These are phyloP conservation scores for Boletus pseudopeckii DNA, from an alignment of 768 basidiomycete genomes.

Conservation along the genomic window DNA sequence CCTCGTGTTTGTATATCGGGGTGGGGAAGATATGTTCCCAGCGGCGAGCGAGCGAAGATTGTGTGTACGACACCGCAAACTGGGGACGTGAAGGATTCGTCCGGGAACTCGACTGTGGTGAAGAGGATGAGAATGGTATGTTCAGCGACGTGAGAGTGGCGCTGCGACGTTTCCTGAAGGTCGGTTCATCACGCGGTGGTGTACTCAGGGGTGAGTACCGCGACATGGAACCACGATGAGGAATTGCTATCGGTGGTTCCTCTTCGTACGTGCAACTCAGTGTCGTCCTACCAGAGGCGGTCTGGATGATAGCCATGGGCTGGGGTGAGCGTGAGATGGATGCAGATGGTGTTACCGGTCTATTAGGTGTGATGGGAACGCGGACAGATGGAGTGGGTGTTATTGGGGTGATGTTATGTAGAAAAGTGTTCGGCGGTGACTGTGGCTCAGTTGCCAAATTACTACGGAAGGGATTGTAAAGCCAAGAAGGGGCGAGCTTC, in stretches of 20 bases:
- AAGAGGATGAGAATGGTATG: conserved; percentile 48
- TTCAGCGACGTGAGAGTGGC: conserved; percentile 35
- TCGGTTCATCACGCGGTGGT: conserved; percentile 66
- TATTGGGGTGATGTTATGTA: conserved; percentile 34
- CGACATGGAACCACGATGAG: conserved; percentile 46
- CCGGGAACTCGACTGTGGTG: conserved; percentile 34
- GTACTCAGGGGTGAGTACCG: conserved; percentile 65
- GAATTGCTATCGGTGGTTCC: conserved; percentile 39
- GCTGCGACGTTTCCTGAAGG: conserved; percentile 52
- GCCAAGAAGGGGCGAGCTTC: conserved; percentile 72
- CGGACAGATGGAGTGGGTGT: conserved; percentile 27
- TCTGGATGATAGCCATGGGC: conserved; percentile 39
- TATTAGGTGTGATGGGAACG: conserved; percentile 30
- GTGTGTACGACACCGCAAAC: conserved; percentile 53
- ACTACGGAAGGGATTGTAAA: conserved; percentile 72
- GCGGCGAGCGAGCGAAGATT: conserved; percentile 73
- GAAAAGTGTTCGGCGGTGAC: conserved; percentile 45
- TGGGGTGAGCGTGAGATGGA: conserved; percentile 38
- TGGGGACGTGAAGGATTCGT: conserved; percentile 70
- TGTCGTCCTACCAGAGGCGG: conserved; percentile 41
- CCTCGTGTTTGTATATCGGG: conserved; percentile 71
- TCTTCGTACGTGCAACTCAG: conserved; percentile 58
- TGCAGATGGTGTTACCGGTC: conserved; percentile 29
- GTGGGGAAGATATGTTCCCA: conserved; percentile 88
- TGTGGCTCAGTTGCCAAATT: conserved; percentile 51